Evolutionary conservation across 352 stramenopile species (phyloP).

Genomic region (Globisporangium uncinulatum): DNA sequence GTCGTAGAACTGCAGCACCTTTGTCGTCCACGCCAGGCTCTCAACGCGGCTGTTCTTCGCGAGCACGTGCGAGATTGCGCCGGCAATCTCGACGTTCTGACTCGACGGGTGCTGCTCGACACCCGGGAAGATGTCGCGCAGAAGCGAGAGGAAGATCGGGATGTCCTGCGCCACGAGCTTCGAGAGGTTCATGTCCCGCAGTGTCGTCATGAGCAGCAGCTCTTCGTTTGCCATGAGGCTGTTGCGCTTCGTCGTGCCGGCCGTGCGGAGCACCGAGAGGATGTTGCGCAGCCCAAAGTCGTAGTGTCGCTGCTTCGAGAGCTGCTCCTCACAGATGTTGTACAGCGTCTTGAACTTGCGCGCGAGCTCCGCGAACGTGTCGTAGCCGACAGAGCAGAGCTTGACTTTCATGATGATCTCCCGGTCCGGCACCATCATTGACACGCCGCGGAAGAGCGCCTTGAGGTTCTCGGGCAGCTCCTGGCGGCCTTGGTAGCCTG

Average conservation of each 20-base stretch:
- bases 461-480: slow-evolving; percentile 92
- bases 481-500: slow-evolving; percentile 88
- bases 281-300: slow-evolving; percentile 95
- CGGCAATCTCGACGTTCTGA: slow-evolving; percentile 70
- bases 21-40: slow-evolving; percentile 72
- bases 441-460: slow-evolving; percentile 91
- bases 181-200: slow-evolving; percentile 93
- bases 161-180: slow-evolving; percentile 92
- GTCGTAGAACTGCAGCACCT: slow-evolving; percentile 92
- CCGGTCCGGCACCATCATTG: slow-evolving; percentile 97
- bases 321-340: slow-evolving; percentile 92
- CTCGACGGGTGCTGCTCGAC: slow-evolving; percentile 37
- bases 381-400: slow-evolving; percentile 91
- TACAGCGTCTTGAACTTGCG: slow-evolving; percentile 96
- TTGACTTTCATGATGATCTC: slow-evolving; percentile 95
- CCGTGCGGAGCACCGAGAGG: slow-evolving; percentile 93
- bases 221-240: slow-evolving; percentile 92
- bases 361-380: slow-evolving; percentile 89
- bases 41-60: slow-evolving; percentile 59
- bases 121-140: slow-evolving; percentile 84
- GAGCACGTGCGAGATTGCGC: slow-evolving; percentile 65
- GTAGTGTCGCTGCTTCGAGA: slow-evolving; percentile 92
- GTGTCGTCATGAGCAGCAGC: slow-evolving; percentile 93
- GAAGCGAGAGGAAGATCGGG: slow-evolving; percentile 88
- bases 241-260: slow-evolving; percentile 92